These are phyloP conservation scores for Plasmodium coatneyi DNA, from an alignment of 169 alveolate species.

Conservation along the genomic window DNA sequence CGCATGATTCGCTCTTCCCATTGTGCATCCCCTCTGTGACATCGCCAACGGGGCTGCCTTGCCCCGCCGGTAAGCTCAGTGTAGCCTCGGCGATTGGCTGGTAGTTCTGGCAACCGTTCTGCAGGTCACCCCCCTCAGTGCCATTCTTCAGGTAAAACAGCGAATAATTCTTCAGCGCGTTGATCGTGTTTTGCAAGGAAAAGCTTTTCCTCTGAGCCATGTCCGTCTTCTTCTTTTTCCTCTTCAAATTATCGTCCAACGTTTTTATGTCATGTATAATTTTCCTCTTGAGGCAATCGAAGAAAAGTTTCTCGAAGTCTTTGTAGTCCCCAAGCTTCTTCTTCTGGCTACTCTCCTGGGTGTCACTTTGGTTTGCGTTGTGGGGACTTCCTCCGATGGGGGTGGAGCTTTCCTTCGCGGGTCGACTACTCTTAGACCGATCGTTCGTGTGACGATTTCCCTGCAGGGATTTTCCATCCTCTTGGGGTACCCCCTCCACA, in stretches of 20 bases:
- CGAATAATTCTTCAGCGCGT: conserved; percentile 30
- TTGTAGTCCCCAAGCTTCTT: conserved; percentile 19
- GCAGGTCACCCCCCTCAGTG: not conserved
- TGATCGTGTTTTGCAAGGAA: conserved; percentile 53
- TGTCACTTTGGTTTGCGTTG: not conserved
- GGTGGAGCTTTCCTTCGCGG: not conserved
- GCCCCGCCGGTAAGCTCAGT: not conserved
- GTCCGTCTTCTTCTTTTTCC: conserved; percentile 2
- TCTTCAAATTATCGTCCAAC: conserved; percentile 44
- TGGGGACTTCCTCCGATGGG: not conserved
- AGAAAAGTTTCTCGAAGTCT: conserved; percentile 37
- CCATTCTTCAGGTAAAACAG: conserved; percentile 23
- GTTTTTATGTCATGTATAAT: conserved; percentile 65
- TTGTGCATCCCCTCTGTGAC: not conserved
- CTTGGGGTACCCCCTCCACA: not conserved
- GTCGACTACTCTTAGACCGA: not conserved
- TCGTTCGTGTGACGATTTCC: not conserved
- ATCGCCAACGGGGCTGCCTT: not conserved
- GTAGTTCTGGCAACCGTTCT: not conserved
- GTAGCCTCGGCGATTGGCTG: not conserved
- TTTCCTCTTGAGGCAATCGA: conserved; percentile 39
- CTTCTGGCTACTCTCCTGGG: not conserved
- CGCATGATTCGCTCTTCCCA: not conserved
- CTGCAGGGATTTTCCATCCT: not conserved
- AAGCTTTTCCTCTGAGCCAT: not conserved